phyloP scores from a whole-genome alignment of 495 filamentous ascomycete genomes.

The Trypethelium eluteriae region DNA sequence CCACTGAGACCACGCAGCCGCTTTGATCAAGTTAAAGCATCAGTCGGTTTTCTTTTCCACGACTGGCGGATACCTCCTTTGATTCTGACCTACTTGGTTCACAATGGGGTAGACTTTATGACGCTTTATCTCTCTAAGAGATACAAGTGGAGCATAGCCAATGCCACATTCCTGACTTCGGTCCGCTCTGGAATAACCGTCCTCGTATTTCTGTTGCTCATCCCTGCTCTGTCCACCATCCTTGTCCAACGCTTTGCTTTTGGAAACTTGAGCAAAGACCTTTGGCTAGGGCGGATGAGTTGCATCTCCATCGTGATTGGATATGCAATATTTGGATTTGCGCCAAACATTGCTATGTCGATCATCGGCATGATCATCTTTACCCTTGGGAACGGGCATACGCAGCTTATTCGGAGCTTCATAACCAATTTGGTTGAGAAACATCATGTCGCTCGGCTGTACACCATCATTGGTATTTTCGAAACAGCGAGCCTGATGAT shows the following conservation, averaged over 20 bases:
- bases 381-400: slow-evolving; percentile 18
- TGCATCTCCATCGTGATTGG: slow-evolving; percentile 49
- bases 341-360: slow-evolving; percentile 20
- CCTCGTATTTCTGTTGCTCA: slow-evolving; percentile 43
- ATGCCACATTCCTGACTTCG: slow-evolving; percentile 48
- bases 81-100: slow-evolving; percentile 46
- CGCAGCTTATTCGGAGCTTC: slow-evolving; percentile 38
- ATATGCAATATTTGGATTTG: slow-evolving; percentile 37
- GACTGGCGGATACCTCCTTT: slow-evolving; percentile 43
- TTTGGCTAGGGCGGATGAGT: slow-evolving; percentile 45
- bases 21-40: slow-evolving; percentile 27
- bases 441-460: slow-evolving; percentile 49
- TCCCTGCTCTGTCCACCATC: slow-evolving; percentile 40
- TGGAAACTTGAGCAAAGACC: slow-evolving; percentile 44
- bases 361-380: slow-evolving; percentile 19
- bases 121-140: slow-evolving; percentile 50
- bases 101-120: slow-evolving; percentile 38
- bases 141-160: slow-evolving; percentile 48
- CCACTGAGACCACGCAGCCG: neutral
- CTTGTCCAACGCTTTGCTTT: slow-evolving; percentile 34
- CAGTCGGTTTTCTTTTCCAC: slow-evolving; percentile 40
- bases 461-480: slow-evolving; percentile 49
- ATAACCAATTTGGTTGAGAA: slow-evolving; percentile 46
- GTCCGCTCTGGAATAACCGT: slow-evolving; percentile 46
- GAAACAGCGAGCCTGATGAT: slow-evolving; percentile 50